Conservation (phyloP, 106 monocot genomes). For the Dendrobium huoshanense region DNA sequence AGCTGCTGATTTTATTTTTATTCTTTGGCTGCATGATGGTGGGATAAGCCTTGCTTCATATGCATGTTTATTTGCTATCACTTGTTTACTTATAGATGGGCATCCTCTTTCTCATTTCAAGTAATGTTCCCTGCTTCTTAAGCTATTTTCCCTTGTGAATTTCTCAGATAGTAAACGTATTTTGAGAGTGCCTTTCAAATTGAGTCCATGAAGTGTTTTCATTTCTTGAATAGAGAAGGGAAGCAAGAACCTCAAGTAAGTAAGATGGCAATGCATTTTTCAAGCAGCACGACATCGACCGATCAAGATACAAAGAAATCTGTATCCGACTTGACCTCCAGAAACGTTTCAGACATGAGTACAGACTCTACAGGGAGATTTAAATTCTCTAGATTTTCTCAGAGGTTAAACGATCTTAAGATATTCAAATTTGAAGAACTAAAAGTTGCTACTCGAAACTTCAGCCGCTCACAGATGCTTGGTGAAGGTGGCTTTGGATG, state of each 20-base stretch:
- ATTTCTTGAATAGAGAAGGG: conserved; percentile 28
- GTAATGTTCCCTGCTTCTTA: not conserved
- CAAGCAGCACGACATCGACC: conserved; percentile 28
- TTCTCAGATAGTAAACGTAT: not conserved
- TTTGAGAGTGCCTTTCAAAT: not conserved
- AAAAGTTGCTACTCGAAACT: conserved; percentile 46
- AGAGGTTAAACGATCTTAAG: conserved; percentile 30
- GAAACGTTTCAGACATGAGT: conserved; percentile 35
- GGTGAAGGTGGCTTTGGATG: conserved; percentile 66
- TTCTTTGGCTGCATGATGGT: not conserved
- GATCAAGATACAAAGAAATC: conserved; percentile 35
- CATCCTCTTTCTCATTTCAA: not conserved
- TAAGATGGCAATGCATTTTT: conserved; percentile 11
- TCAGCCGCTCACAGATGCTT: conserved; percentile 43
- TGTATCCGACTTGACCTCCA: conserved; percentile 26
- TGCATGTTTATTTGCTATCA: not conserved
- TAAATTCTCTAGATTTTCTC: conserved; percentile 32
- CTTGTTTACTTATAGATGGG: not conserved
- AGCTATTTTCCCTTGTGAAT: too few species aligned
- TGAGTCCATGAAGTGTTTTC: conserved; percentile 49
- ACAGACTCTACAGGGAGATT: conserved; percentile 27
- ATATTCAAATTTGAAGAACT: conserved; percentile 41
- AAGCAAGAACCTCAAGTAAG: conserved; percentile 18
- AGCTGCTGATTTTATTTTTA: too few species aligned
- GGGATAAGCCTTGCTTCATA: not conserved